Base-by-base conservation (phyloP, 495 filamentous ascomycete genomes). In the Letharia columbiana region DNA sequence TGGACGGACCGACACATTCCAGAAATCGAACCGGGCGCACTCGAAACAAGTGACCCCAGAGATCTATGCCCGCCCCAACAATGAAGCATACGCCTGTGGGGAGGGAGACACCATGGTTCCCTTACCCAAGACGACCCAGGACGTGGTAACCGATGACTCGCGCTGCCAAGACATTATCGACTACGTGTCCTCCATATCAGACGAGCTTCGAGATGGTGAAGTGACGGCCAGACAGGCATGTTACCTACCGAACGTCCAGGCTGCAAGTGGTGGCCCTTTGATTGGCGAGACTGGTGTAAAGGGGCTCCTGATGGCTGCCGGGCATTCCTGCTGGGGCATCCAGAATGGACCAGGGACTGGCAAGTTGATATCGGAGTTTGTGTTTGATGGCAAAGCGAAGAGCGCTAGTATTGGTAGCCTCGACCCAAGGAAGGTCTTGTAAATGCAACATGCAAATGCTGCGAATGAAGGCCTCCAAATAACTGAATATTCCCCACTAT, bases 281-380 rank as follows among this genome's bases (percentile, higher is more conserved):
- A 83, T 98, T 42, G 94, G 91, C 2, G 77, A 83, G 67, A 91
- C 92, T 33, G 82, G 84, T 7, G 84, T 87, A 2, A 85, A 87
- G 33, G 92, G 95, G 0, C 71, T 97, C 45, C 86, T 91, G 73
- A 77, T 98, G 67, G 94, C 95, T 4, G 82, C 90, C 10, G 94
- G 94, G 17, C 94, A 98, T 77, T 96, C 91, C 5, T 98, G 94
- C 76, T 98, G 94, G 94, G 66, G 66, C 20, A 96, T 98, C 61
- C 93, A 97, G 75, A 98, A 98, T 80, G 91, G 86, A 4, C 91
- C 92, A 7, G 95, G 85, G 10, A 97, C 92, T 28, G 94, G 93
- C 6, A 91, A 88, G 79, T 76, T 96, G 45, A 89, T 98, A 78
- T 90, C 88, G 65, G 91, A 93, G 72, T 83, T 94, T 75, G 78